These are phyloP conservation scores for Malus hybrid DNA, from an alignment of 331 rosid genomes.

Conservation along the genomic window DNA sequence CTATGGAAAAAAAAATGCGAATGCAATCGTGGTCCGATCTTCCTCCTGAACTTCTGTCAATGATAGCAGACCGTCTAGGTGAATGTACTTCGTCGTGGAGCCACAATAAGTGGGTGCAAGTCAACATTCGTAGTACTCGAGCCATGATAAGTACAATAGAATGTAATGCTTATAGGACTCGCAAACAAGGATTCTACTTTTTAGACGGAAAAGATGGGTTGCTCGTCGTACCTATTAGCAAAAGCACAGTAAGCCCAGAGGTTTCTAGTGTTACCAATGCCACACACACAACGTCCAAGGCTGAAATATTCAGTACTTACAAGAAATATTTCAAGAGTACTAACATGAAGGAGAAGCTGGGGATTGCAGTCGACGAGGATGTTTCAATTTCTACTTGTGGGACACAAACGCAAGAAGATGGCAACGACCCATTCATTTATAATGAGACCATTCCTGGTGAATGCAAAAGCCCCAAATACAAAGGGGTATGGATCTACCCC, in stretches of 20 bases:
- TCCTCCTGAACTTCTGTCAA: slow-evolving; percentile 12
- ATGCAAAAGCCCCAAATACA: not conserved
- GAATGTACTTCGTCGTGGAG: not conserved
- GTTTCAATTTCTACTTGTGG: slow-evolving; percentile 8
- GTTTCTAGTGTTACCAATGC: not conserved
- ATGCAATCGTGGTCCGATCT: not conserved
- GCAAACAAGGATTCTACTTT: not conserved
- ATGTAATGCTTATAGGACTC: not conserved
- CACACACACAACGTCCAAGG: not conserved
- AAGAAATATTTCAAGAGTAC: not conserved
- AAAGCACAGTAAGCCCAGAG: no score
- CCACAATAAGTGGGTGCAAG: not conserved
- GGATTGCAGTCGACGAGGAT: not conserved
- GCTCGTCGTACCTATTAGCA: not conserved
- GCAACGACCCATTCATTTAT: not conserved
- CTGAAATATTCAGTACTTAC: not conserved
- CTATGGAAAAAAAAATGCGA: not conserved
- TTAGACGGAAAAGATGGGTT: not conserved
- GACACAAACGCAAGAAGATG: not conserved
- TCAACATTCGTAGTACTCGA: not conserved
- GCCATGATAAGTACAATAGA: not conserved
- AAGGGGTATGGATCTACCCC: not conserved
- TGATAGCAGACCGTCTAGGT: slow-evolving; percentile 6
- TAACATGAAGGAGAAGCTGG: not conserved
- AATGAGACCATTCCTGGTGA: not conserved